These are phyloP conservation scores for Tephrocybe sp. DNA, from an alignment of 768 basidiomycete species.

Conservation along the genomic window DNA sequence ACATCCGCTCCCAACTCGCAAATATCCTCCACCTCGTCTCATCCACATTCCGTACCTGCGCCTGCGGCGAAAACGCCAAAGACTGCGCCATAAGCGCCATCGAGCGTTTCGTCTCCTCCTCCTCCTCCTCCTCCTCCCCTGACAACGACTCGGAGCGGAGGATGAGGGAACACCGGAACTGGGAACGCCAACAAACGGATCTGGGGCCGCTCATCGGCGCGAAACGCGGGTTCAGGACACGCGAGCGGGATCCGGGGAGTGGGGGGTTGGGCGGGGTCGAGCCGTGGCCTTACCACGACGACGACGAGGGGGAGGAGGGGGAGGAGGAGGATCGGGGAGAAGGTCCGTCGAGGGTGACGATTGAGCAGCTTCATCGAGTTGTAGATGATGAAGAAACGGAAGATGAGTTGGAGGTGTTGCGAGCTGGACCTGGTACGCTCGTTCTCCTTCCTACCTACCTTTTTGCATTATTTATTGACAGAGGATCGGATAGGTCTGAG, in stretches of 20 bases:
- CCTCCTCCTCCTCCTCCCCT: not conserved
- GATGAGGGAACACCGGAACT: not conserved
- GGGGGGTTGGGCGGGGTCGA: constrained; percentile 68
- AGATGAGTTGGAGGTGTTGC: not conserved
- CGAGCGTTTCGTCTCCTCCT: constrained; percentile 53
- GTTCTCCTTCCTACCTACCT: too few species aligned
- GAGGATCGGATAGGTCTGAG: too few species aligned
- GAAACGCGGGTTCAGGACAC: constrained; percentile 59
- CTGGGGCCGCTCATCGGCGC: constrained; percentile 64
- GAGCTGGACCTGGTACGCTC: not conserved
- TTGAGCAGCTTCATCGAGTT: not conserved
- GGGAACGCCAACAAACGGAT: constrained; percentile 30
- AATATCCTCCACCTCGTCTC: constrained; percentile 68
- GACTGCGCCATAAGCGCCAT: constrained; percentile 67
- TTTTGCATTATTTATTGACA: too few species aligned
- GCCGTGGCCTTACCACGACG: constrained; percentile 29
- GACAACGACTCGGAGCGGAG: not conserved
- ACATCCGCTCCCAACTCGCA: constrained; percentile 63
- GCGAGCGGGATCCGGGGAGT: constrained; percentile 51
- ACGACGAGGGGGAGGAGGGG: constrained; percentile 7
- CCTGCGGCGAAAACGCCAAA: constrained; percentile 59
- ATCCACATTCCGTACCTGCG: constrained; percentile 72
- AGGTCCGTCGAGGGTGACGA: not conserved
- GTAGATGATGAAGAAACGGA: not conserved
- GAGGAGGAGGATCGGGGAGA: constrained; percentile 10